Evolutionary conservation across 257 asterid genomes (phyloP), one percentile per base, ranked within the genome.

Genomic region (Scutellaria barbata): DNA sequence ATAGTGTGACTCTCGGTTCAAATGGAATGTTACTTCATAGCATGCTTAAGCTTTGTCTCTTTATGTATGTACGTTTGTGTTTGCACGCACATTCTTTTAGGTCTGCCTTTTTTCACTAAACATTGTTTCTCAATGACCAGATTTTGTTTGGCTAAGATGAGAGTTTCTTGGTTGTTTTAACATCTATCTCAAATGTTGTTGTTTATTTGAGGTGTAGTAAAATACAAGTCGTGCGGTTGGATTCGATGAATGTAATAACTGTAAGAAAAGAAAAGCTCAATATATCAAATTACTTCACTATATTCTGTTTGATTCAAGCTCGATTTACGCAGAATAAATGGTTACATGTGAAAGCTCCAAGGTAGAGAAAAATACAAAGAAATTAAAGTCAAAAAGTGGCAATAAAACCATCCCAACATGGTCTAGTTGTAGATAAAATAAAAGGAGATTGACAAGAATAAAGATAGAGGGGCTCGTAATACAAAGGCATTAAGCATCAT

Each of bases 311-410:
- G 35, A 30, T 30, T 30, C 35, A 30, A 30, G 35, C 35, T 30
- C 35, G 35, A 30, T 30, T 30, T 30, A 4, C 0, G 35, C 3
- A 30, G 35, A 30, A 30, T 30, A 30, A 30, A 30, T 3, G 35
- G 35, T 30, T 22, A 22, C 66, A 65, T 78, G 76, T 64, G 57
- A 62, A 72, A 62, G 82, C 79, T 75, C 69, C 16, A 68, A 42
- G 35, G 59, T 74, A 74, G 66, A 79, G 69, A 65, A 65, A 65
- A 73, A 30, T 56, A 41, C 42, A 59, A 20, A 47, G 46, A 67
- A 46, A 64, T 71, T 52, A 68, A 76, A 80, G 85, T 82, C 82
- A 85, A 85, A 80, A 76, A 80, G 74, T 59, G 61, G 67, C 55
- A 68, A 52, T 71, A 51, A 77, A 78, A 71, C 74, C 82, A 76